Percentiles rank a stretch among this genome's conserved stretches.
Conservation (phyloP, 192 early-diverging fungal genomes). For the Gryganskiella cystojenkinii region DNA sequence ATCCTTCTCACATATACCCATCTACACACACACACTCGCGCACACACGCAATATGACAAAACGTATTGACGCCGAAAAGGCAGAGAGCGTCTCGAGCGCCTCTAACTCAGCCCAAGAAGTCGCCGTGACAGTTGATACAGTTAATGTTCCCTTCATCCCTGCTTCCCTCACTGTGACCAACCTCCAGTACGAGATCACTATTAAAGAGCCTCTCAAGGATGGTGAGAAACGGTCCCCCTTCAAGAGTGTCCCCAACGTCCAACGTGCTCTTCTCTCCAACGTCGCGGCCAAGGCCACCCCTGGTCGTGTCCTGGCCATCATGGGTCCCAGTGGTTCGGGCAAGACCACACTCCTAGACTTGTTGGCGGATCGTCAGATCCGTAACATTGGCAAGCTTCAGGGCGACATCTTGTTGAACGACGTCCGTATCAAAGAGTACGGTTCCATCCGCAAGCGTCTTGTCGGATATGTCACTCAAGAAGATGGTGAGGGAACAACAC, state of each 20-base stretch:
- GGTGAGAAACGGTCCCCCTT: slow-evolving; percentile 33
- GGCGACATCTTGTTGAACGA: slow-evolving; percentile 72
- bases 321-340: slow-evolving; percentile 70
- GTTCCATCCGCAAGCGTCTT: slow-evolving; percentile 68
- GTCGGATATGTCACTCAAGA: slow-evolving; percentile 69
- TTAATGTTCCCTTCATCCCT: slow-evolving; percentile 44
- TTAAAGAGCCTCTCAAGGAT: slow-evolving; percentile 27
- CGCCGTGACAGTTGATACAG: neutral
- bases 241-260: slow-evolving; percentile 36
- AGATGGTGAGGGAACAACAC: slow-evolving; percentile 57
- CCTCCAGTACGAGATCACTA: slow-evolving; percentile 43
- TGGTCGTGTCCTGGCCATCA: slow-evolving; percentile 68
- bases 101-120: slow-evolving; percentile 7
- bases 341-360: slow-evolving; percentile 75
- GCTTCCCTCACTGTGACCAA: slow-evolving; percentile 32
- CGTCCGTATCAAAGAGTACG: slow-evolving; percentile 56
- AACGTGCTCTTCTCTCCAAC: slow-evolving; percentile 35
- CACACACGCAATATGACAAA: neutral
- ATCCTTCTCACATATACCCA: no score
- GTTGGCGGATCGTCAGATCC: slow-evolving; percentile 64
- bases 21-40: neutral
- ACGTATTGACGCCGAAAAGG: slow-evolving; percentile 14
- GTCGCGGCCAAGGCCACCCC: slow-evolving; percentile 49
- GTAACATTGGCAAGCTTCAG: slow-evolving; percentile 49
- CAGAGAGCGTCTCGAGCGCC: neutral